Evolutionary conservation across 2,329 filamentous ascomycete genomes (phyloP), one percentile per base, ranked within the genome.

Genomic region (Chaetomiaceae sp.): DNA sequence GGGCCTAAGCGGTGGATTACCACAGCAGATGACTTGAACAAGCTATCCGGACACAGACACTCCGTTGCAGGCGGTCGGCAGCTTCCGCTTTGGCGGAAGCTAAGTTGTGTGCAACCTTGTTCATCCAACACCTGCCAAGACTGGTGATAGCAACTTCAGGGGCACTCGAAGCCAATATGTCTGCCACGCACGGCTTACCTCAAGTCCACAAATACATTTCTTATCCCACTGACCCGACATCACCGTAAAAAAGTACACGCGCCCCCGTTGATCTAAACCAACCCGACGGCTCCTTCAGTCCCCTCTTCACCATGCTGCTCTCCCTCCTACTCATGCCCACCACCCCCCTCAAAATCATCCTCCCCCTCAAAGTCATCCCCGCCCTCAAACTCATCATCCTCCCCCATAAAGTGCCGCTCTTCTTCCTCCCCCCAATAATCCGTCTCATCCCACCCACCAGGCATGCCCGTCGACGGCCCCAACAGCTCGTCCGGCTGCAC

Each of bases 311-410:
- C 8, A 12, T 20, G 24, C 15, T 18, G 19, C 29, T 44, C 50
- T 15, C 36, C 47, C 9, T 45, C 47, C 18, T 46, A 42, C 6
- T 49, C 39, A 22, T 49, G 45, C 22, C 29, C 33, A 8, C 44
- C 89, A 61, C 95, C 89, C 49, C 95, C 90, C 57, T 95, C 90
- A 68, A 66, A 47, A 49, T 59, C n/a, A 62, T 64, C 6, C 54
- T 62, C n/a, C 51, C 62, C 29, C 41, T 43, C 90, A 68, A 65
- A 46, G 48, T 59, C 14, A 61, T 65, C 7, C 55, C n/a, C 18
- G 18, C 35, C 35, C 35, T 26, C 49, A 51, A 58, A 35, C 58
- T 66, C 48, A 52, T 58, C 37, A 58, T 65, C 48, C 54, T 61
- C n/a, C n/a, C n/a, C n/a, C n/a, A n/a, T n/a, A n/a, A n/a, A n/a